These are phyloP conservation scores for Arbutus unedo DNA, from an alignment of 148 eudicot genomes.

Conservation along the genomic window DNA sequence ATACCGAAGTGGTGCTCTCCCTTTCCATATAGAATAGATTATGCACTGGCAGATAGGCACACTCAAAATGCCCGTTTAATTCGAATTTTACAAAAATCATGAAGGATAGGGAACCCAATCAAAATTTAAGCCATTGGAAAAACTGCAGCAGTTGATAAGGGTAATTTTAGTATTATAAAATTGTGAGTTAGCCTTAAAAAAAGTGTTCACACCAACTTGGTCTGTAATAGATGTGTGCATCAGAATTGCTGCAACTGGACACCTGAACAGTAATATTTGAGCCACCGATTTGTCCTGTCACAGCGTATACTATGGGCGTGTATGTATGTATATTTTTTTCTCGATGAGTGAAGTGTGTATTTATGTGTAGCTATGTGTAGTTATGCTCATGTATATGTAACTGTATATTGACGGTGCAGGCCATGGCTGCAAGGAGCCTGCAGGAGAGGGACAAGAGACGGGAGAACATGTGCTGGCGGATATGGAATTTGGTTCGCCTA, in stretches of 20 bases:
- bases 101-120: too few species aligned
- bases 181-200: too few species aligned
- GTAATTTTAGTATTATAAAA: too few species aligned
- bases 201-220: too few species aligned
- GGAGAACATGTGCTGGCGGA: conserved; percentile 99
- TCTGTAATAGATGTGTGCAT: too few species aligned
- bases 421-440: conserved; percentile 91
- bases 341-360: neutral
- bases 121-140: too few species aligned
- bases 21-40: too few species aligned
- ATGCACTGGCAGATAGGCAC: too few species aligned
- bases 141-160: too few species aligned
- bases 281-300: neutral
- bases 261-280: neutral
- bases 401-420: conserved; percentile 36
- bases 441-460: conserved; percentile 95
- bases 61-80: too few species aligned
- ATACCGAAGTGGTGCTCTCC: too few species aligned
- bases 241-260: neutral
- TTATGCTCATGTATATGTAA: neutral
- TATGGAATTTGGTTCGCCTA: conserved; percentile 99
- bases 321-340: neutral
- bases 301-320: neutral
- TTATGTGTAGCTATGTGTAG: neutral
- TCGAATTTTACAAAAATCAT: too few species aligned